Evolutionary conservation across 495 filamentous ascomycete genomes (phyloP).

Genomic region (Aspergillus asperescens): DNA sequence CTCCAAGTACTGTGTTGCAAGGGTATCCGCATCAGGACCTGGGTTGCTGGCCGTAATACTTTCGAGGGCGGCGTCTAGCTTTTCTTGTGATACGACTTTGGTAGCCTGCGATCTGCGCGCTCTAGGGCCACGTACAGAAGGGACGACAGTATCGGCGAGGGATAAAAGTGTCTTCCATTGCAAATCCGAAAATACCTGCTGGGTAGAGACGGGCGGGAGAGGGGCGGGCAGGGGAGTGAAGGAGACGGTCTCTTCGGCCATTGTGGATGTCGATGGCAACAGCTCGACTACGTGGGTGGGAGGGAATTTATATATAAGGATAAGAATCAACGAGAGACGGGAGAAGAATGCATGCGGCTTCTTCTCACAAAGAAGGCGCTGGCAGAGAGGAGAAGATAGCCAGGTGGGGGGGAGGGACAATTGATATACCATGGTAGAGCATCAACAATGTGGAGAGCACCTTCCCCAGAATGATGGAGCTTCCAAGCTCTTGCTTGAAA

Average conservation of each 20-base stretch:
- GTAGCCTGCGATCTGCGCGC: constrained; percentile 21
- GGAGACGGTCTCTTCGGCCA: constrained; percentile 22
- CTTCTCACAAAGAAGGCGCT: neutral
- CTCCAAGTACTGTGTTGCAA: constrained; percentile 41
- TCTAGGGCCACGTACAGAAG: constrained; percentile 39
- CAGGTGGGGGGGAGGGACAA: neutral
- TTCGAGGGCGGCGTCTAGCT: constrained; percentile 31
- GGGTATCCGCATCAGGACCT: constrained; percentile 24
- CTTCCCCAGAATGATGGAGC: constrained; percentile 1
- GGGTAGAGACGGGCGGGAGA: constrained; percentile 34
- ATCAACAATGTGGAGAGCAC: neutral
- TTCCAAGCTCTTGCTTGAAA: neutral
- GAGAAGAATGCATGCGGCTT: neutral
- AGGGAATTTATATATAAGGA: no score
- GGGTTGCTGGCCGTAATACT: constrained; percentile 27
- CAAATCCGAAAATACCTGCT: constrained; percentile 38
- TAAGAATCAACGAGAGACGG: constrained; percentile 3
- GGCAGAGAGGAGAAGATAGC: neutral
- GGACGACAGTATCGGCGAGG: constrained; percentile 51
- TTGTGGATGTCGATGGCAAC: constrained; percentile 10
- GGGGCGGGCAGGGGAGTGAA: constrained; percentile 42
- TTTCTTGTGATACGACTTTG: constrained; percentile 33
- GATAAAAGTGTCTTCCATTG: constrained; percentile 56
- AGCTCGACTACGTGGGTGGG: neutral
- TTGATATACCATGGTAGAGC: neutral